Conservation (phyloP, 306 rosid genomes). For the Trifolium fragiferum region DNA sequence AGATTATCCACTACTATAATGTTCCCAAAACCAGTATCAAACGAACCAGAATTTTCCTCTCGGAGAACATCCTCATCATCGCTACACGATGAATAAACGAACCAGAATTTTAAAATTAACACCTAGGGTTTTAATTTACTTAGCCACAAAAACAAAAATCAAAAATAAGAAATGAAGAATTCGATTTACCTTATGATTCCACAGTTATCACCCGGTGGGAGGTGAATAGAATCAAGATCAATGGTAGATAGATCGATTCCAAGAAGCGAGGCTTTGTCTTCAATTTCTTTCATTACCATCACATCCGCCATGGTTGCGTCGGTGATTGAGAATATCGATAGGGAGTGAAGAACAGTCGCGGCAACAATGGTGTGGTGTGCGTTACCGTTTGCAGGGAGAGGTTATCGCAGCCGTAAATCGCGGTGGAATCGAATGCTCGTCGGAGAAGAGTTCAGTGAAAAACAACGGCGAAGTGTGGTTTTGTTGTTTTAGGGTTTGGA, state of each 20-base stretch:
- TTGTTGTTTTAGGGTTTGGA: too few species aligned
- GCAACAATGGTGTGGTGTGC: too few species aligned
- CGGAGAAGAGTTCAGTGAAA: too few species aligned
- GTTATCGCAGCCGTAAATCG: too few species aligned
- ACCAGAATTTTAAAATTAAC: background rate
- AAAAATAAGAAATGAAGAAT: background rate
- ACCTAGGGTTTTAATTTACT: slow-evolving; percentile 12
- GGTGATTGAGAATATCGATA: too few species aligned
- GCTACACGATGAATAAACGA: slow-evolving; percentile 31
- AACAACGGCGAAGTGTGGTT: too few species aligned
- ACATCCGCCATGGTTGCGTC: slow-evolving; percentile 68
- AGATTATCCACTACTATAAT: slow-evolving; percentile 77
- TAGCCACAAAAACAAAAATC: background rate
- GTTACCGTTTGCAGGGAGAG: too few species aligned
- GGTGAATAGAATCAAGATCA: slow-evolving; percentile 68
- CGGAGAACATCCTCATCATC: slow-evolving; percentile 67
- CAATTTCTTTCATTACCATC: slow-evolving; percentile 64
- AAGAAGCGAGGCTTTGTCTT: slow-evolving; percentile 64
- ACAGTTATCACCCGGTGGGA: slow-evolving; percentile 61
- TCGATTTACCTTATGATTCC: slow-evolving; percentile 65
- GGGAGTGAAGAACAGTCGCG: too few species aligned
- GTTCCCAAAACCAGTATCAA: slow-evolving; percentile 72
- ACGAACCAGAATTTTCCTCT: slow-evolving; percentile 61
- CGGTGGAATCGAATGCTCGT: too few species aligned
- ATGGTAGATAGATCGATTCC: slow-evolving; percentile 65